Percentiles rank a stretch among this genome's conserved stretches.
These are phyloP conservation scores for Casuarina cunninghamiana DNA, from an alignment of 306 rosid species.

Conservation along the genomic window DNA sequence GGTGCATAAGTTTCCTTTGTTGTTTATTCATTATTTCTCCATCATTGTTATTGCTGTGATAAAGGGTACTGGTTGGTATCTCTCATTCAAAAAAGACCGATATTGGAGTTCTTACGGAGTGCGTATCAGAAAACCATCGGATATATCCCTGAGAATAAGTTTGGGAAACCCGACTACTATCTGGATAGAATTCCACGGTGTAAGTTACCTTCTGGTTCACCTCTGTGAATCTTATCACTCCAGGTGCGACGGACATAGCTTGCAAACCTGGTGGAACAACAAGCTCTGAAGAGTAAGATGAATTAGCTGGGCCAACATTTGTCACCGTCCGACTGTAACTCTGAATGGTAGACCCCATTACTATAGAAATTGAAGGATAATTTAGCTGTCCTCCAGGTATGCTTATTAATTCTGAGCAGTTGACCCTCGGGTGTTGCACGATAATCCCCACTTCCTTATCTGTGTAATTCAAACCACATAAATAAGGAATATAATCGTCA, in stretches of 20 bases:
- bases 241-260: constrained; percentile 29
- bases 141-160: constrained; percentile 38
- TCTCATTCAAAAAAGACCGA: constrained; percentile 33
- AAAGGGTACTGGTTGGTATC: neutral
- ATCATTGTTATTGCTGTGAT: neutral
- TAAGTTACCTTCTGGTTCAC: constrained; percentile 42
- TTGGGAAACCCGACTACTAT: neutral
- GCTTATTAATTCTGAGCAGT: constrained; percentile 29
- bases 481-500: constrained; percentile 49
- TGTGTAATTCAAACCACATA: constrained; percentile 53
- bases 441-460: constrained; percentile 35
- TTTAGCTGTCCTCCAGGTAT: constrained; percentile 44
- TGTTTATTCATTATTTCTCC: constrained; percentile 5
- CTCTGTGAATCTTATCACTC: constrained; percentile 34
- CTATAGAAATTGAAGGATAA: constrained; percentile 51
- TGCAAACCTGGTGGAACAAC: constrained; percentile 28
- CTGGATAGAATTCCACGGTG: constrained; percentile 31
- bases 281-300: constrained; percentile 34
- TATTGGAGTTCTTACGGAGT: constrained; percentile 47
- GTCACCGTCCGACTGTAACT: constrained; percentile 46
- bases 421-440: constrained; percentile 19
- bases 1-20: constrained; percentile 3
- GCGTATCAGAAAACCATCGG: constrained; percentile 44
- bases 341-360: constrained; percentile 26
- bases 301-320: constrained; percentile 42